These are phyloP conservation scores for Penicillium sp. DNA, from an alignment of 2,329 filamentous ascomycete genomes.

Conservation along the genomic window DNA sequence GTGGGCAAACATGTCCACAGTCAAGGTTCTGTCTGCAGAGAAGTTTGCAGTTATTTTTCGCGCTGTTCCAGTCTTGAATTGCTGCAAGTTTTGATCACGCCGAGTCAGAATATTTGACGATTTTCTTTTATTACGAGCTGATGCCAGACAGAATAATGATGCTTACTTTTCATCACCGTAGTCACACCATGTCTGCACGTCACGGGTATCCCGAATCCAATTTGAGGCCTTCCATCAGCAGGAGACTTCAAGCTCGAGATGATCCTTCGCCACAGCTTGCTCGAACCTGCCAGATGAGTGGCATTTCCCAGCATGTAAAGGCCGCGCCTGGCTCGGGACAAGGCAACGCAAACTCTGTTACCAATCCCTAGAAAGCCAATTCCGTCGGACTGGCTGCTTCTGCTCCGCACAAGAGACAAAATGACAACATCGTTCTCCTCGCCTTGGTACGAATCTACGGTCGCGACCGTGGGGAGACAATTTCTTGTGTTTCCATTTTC, in stretches of 20 bases:
- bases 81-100: background rate
- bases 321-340: slow-evolving; percentile 67
- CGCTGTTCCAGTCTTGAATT: slow-evolving; percentile 45
- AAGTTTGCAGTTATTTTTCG: slow-evolving; percentile 49
- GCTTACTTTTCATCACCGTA: slow-evolving; percentile 45
- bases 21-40: slow-evolving; percentile 41
- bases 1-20: slow-evolving; percentile 50
- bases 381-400: slow-evolving; percentile 35
- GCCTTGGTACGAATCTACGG: slow-evolving; percentile 84
- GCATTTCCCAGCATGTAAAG: slow-evolving; percentile 83
- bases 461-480: slow-evolving; percentile 58
- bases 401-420: slow-evolving; percentile 73
- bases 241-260: slow-evolving; percentile 37
- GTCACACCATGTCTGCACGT: slow-evolving; percentile 55
- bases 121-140: background rate
- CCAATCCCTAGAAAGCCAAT: slow-evolving; percentile 70
- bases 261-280: slow-evolving; percentile 49
- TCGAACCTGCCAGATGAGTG: slow-evolving; percentile 44
- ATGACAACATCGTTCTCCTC: slow-evolving; percentile 83
- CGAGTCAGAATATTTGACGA: background rate
- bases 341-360: slow-evolving; percentile 57
- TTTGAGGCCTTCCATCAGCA: slow-evolving; percentile 23
- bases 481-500: slow-evolving; percentile 41
- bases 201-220: slow-evolving; percentile 55
- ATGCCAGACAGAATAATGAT: background rate